Base-by-base conservation (phyloP, 2,329 filamentous ascomycete species). In the Immersiporthe knoxdaviesiana region DNA sequence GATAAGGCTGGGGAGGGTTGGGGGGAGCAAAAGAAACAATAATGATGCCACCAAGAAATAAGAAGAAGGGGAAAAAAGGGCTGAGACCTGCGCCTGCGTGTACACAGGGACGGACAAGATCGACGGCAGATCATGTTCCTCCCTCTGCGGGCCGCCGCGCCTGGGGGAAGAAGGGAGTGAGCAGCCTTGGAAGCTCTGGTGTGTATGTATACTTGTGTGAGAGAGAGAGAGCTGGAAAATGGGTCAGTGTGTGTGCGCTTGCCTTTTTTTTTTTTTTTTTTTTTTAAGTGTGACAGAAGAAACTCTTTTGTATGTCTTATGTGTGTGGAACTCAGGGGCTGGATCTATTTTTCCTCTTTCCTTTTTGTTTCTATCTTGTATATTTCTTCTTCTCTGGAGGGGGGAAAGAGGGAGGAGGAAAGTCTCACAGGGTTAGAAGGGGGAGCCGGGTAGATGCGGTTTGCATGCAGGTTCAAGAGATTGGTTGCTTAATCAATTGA, bases 401-500 rank as follows among this genome's bases (percentile, higher is more conserved):
- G 37, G 50, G n/a, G 50, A 24, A 50, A 21, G 47, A 24, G 47
- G n/a, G n/a, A 52, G 24, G 50, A 27, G 11, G 8, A 27, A 52
- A 6, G 50, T 54, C 50, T 47, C 44, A n/a, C 18, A n/a, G 21
- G 18, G 21, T 21, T 47, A 21, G 3, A 7, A 18, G 7, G 21
- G 21, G 35, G 4, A 35, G 35, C 35, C 41, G 16, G 41, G 21
- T 35, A 21, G 44, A n/a, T 18, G 2, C 2, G 21, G 21, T 54
- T 7, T 6, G 24, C n/a, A 3, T 14, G 50, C 14, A 54, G 50
- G 24, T 24, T 4, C 12, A 27, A n/a, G 24, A 27, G 24, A 27
- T 16, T 27, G 3, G 1, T 21, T 2, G n/a, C n/a, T n/a, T n/a
- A n/a, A n/a, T n/a, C n/a, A 21, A n/a, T 10, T 7, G 2, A n/a